Evolutionary conservation across 805 yeast genomes (phyloP).

Genomic region (Cyberlindnera maritima): DNA sequence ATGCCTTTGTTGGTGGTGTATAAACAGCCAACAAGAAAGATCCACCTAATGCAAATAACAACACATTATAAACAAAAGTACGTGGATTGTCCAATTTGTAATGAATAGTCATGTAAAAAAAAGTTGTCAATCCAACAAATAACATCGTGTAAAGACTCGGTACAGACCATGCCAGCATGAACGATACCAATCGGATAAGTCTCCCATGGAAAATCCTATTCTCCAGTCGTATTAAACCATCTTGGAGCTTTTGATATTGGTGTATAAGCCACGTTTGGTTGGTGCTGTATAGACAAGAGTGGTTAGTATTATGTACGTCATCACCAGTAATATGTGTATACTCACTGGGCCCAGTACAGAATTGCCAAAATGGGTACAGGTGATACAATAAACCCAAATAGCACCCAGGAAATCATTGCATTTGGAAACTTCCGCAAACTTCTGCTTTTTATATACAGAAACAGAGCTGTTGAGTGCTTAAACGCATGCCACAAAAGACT

Average conservation of each 20-base stretch:
- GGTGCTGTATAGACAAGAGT: too few relatives aligned
- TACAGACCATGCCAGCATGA: constrained; percentile 18
- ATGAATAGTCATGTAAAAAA: constrained; percentile 17
- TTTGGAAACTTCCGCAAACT: too few relatives aligned
- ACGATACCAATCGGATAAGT: background rate
- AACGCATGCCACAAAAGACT: too few relatives aligned
- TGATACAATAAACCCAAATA: background rate
- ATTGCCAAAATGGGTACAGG: constrained; percentile 3
- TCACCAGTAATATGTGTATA: too few relatives aligned
- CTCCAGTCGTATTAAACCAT: constrained; percentile 4
- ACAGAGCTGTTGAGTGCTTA: background rate
- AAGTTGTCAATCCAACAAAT: constrained; percentile 10
- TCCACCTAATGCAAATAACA: constrained; percentile 7
- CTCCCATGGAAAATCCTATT: constrained; percentile 17
- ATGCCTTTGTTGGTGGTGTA: constrained; percentile 13
- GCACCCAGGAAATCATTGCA: background rate
- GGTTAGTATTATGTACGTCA: too few relatives aligned
- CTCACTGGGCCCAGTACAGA: constrained; percentile 2
- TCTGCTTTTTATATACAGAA: too few relatives aligned
- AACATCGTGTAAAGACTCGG: constrained; percentile 21
- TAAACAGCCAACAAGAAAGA: constrained; percentile 16
- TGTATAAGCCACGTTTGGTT: background rate
- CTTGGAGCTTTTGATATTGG: background rate
- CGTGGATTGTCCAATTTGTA: constrained; percentile 18
- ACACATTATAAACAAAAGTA: constrained; percentile 13